Evolutionary conservation across 2,329 filamentous ascomycete species (phyloP), one percentile per base, ranked within the genome.

Genomic region (Onygena corvina): DNA sequence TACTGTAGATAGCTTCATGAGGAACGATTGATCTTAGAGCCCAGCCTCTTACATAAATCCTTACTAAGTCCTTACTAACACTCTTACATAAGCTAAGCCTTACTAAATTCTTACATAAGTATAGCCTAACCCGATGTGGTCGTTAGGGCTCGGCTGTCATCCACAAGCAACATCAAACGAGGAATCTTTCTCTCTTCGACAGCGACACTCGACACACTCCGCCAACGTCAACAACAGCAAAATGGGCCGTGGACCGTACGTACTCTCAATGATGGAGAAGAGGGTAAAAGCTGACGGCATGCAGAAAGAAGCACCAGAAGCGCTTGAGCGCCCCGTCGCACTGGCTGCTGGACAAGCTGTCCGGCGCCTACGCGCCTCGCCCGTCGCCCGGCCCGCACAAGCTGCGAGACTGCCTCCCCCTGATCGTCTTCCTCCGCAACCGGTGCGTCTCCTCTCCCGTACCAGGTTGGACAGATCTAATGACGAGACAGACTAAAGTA

Each of bases 331-430:
- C 92, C 72, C 92, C 92, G 71, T 93, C 86, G 73, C 92, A 96
- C 84, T 98, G 92, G 92, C 86, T 98, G 71, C 80, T 98, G 73
- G 92, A 98, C 86, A 98, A 98, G 77, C 81, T 98, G 71, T 94
- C 88, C 74, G 92, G 92, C 71, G 77, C 80, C 75, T 90, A 81
- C 69, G 79, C 79, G 57, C 78, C 78, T 64, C 78, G 79, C 71
- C 76, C 79, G 59, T 82, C 79, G 54, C 75, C 79, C 59, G 92
- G 92, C 86, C 92, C 92, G 75, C 90, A 96, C 85, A 98, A 98
- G 85, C 81, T 92, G 72, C 85, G 92, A 72, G 92, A 98, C 77
- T 96, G 90, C 79, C 83, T 98, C 77, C 92, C 92, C 61, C 77
- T 98, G 72, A 89, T 98, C 75, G 86, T 98, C 77, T 96, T 98